A percentile compares a stretch with the other conserved stretches of the same genome.
Evolutionary conservation across 306 rosid genomes (phyloP).

Genomic region (Parietaria judaica): DNA sequence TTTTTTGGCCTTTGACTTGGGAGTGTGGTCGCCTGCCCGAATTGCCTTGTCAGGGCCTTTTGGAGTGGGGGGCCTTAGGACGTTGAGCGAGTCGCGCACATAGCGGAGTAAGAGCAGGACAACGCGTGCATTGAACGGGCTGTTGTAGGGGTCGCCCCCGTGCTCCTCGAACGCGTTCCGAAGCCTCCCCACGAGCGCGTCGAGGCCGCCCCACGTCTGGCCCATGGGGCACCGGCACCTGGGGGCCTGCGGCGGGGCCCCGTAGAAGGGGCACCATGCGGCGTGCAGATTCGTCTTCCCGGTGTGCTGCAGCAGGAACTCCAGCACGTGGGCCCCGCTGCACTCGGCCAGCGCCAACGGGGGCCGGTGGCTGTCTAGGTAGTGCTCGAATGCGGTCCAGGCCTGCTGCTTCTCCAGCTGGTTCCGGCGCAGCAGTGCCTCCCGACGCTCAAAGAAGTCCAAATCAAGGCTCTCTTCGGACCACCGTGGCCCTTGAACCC

Average conservation of each 20-base stretch:
- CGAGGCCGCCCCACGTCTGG: slow-evolving; percentile 90
- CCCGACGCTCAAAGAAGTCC: too few species aligned
- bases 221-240: slow-evolving; percentile 78
- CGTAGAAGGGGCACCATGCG: slow-evolving; percentile 60
- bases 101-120: slow-evolving; percentile 66
- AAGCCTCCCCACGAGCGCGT: slow-evolving; percentile 77
- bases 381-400: slow-evolving; percentile 90
- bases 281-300: slow-evolving; percentile 80
- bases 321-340: slow-evolving; percentile 70
- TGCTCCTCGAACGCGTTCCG: slow-evolving; percentile 91
- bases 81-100: slow-evolving; percentile 55
- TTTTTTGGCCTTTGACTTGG: too few species aligned
- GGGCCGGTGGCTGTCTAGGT: slow-evolving; percentile 80
- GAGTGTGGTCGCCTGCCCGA: too few species aligned
- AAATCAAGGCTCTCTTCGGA: too few species aligned
- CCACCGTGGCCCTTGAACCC: too few species aligned
- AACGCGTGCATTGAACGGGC: slow-evolving; percentile 67
- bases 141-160: slow-evolving; percentile 78
- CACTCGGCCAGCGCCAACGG: slow-evolving; percentile 58
- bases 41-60: too few species aligned
- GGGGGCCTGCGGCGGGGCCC: slow-evolving; percentile 61
- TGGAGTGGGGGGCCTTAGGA: too few species aligned
- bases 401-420: slow-evolving; percentile 80
- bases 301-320: slow-evolving; percentile 66
- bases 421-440: slow-evolving; percentile 36